Percentiles rank a stretch among this genome's conserved stretches.
These are phyloP conservation scores for Nakataea oryzae DNA, from an alignment of 2,329 filamentous ascomycete genomes.

Conservation along the genomic window DNA sequence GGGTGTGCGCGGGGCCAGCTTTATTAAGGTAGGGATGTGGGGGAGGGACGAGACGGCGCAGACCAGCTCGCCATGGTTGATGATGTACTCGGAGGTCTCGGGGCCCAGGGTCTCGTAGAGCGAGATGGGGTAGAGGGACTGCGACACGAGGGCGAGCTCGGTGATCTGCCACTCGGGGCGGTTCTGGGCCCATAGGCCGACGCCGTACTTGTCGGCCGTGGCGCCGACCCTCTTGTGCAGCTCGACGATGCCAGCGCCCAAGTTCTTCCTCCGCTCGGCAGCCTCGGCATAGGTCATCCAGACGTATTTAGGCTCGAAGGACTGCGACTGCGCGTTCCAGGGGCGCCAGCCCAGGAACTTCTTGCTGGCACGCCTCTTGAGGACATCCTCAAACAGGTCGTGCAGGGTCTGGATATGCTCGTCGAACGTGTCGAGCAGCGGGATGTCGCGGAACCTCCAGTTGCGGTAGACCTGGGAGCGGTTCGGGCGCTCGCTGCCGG, in stretches of 20 bases:
- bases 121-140: slow-evolving; percentile 80
- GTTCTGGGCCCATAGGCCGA: slow-evolving; percentile 82
- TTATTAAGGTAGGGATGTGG: slow-evolving; percentile 73
- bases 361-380: slow-evolving; percentile 50
- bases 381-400: slow-evolving; percentile 67
- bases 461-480: slow-evolving; percentile 74
- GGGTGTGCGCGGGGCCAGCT: slow-evolving; percentile 66
- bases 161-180: slow-evolving; percentile 82
- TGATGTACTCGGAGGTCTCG: slow-evolving; percentile 87
- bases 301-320: slow-evolving; percentile 62
- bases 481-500: slow-evolving; percentile 62
- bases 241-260: slow-evolving; percentile 78
- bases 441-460: slow-evolving; percentile 63
- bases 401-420: slow-evolving; percentile 62
- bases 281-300: slow-evolving; percentile 79
- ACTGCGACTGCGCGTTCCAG: slow-evolving; percentile 65
- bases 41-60: slow-evolving; percentile 70
- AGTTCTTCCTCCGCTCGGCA: slow-evolving; percentile 67
- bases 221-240: slow-evolving; percentile 66
- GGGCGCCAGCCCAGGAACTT: slow-evolving; percentile 71
- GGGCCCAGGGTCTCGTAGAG: slow-evolving; percentile 94
- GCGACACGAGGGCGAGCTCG: slow-evolving; percentile 78
- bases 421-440: slow-evolving; percentile 61
- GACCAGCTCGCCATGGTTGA: slow-evolving; percentile 73
- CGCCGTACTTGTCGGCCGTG: slow-evolving; percentile 54